Evolutionary conservation across 176 grass and related monocot species (phyloP).

Genomic region (Cenchrus americanus): DNA sequence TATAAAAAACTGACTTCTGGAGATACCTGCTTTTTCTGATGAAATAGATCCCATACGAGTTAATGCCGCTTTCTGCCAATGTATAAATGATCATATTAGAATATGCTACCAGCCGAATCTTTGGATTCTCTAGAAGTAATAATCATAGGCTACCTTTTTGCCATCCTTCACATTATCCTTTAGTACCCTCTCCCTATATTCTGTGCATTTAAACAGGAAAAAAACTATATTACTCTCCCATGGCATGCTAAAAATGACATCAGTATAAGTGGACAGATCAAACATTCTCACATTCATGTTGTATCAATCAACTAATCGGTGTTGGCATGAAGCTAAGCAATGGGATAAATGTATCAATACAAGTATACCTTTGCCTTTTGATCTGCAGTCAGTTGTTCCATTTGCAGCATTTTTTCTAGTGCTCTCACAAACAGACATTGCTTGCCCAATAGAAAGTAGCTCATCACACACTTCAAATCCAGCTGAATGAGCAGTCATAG

Average conservation of each 20-base stretch:
- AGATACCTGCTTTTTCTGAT: conserved; percentile 66
- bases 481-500: conserved; percentile 47
- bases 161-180: conserved; percentile 57
- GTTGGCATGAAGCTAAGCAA: not conserved
- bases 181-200: conserved; percentile 51
- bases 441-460: conserved; percentile 46
- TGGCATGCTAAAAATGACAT: not conserved
- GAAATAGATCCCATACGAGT: conserved; percentile 61
- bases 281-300: not conserved
- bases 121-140: not conserved
- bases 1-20: not conserved
- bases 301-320: not conserved
- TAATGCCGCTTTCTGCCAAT: conserved; percentile 56
- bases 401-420: conserved; percentile 47
- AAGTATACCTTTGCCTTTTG: conserved; percentile 58
- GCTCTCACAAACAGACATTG: conserved; percentile 60
- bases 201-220: conserved; percentile 45
- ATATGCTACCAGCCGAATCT: not conserved
- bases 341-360: not conserved
- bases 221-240: conserved; percentile 34
- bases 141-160: conserved; percentile 41
- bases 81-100: conserved; percentile 19
- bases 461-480: conserved; percentile 71
- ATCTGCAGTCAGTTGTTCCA: conserved; percentile 53
- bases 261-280: conserved; percentile 3